Evolutionary conservation across 2,329 filamentous ascomycete genomes (phyloP).

Genomic region (Pseudomassariella vexata): DNA sequence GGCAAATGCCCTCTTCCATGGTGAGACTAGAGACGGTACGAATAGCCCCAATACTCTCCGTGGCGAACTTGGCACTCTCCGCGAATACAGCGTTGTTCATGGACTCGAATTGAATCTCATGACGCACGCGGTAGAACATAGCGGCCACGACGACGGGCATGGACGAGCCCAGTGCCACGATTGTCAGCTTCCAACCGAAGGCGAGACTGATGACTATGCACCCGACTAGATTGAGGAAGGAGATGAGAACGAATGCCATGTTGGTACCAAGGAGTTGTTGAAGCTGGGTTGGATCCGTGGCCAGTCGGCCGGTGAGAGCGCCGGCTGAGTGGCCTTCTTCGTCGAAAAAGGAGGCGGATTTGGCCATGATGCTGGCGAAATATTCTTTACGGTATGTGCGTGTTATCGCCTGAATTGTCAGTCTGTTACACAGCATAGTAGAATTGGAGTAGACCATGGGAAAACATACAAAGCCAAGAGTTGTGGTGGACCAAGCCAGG

Average conservation of each 20-base stretch:
- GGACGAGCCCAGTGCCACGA: constrained; percentile 56
- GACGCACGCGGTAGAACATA: constrained; percentile 41
- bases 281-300: constrained; percentile 47
- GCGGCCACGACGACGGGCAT: constrained; percentile 39
- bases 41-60: constrained; percentile 65
- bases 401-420: too few relatives aligned
- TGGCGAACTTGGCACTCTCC: constrained; percentile 64
- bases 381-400: too few relatives aligned
- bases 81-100: constrained; percentile 61
- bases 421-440: too few relatives aligned
- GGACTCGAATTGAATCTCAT: constrained; percentile 57
- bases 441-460: too few relatives aligned
- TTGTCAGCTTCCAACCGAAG: constrained; percentile 67
- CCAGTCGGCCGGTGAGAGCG: constrained; percentile 46
- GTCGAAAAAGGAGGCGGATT: constrained; percentile 60
- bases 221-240: constrained; percentile 56
- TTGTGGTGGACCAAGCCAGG: constrained; percentile 24
- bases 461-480: too few relatives aligned
- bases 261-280: constrained; percentile 55
- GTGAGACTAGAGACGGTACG: constrained; percentile 63
- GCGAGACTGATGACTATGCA: constrained; percentile 59
- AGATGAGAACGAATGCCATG: constrained; percentile 52
- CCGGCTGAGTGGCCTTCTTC: constrained; percentile 49
- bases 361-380: too few relatives aligned
- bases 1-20: constrained; percentile 58